phyloP scores from a whole-genome alignment of 2,329 filamentous ascomycete genomes.

The Magnaporthales sp. region DNA sequence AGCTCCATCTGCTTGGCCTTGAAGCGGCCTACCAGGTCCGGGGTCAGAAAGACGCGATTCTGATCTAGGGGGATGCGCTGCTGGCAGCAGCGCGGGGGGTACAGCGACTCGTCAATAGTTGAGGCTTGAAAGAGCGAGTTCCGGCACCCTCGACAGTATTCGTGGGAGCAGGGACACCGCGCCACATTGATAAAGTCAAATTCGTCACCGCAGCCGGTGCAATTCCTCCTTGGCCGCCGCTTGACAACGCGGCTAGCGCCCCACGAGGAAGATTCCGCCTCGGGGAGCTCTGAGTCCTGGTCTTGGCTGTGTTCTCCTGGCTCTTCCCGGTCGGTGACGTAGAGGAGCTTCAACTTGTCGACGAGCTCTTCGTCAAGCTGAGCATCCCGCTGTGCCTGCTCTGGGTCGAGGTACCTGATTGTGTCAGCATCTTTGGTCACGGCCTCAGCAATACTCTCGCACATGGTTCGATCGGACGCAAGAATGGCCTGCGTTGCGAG shows the following conservation, averaged over 20 bases:
- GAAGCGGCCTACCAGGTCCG: too few species aligned
- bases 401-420: not conserved
- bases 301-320: not conserved
- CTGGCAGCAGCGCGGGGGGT: constrained; percentile 43
- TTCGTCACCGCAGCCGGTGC: too few species aligned
- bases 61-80: constrained; percentile 26
- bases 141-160: constrained; percentile 41
- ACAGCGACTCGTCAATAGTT: constrained; percentile 36
- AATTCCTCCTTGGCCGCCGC: too few species aligned
- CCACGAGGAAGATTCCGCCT: not conserved
- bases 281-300: not conserved
- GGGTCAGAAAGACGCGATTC: constrained; percentile 25
- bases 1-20: too few species aligned
- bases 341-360: not conserved
- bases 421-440: not conserved
- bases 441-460: not conserved
- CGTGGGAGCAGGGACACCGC: constrained; percentile 27
- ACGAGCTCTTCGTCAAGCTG: not conserved
- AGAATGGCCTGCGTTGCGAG: not conserved
- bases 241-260: not conserved
- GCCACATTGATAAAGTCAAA: too few species aligned
- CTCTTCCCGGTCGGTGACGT: not conserved
- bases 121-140: constrained; percentile 29
- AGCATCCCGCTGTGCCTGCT: not conserved
- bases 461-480: not conserved